A percentile compares a stretch with the other conserved stretches of the same genome.
Evolutionary conservation across 345 rosid species (phyloP).

Genomic region (Erucastrum elatum): DNA sequence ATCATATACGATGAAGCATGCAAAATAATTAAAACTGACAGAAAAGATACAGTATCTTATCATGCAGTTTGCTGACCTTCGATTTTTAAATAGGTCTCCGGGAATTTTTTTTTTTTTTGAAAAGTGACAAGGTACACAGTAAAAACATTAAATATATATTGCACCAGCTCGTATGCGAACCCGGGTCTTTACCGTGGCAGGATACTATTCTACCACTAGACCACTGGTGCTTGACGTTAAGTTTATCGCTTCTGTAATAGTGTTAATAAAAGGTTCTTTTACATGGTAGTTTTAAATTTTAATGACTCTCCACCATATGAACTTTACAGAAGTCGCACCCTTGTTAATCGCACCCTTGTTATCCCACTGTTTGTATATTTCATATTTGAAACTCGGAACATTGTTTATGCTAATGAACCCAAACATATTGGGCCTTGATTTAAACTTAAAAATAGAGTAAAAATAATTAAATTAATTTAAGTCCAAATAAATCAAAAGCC

Average conservation of each 20-base stretch:
- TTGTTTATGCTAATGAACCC: not conserved
- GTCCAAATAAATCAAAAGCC: not conserved
- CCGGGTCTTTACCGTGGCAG: conserved; percentile 77
- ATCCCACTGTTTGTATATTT: not conserved
- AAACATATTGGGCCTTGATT: not conserved
- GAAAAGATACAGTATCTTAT: not conserved
- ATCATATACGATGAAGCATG: not conserved
- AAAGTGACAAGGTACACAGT: too few relatives aligned
- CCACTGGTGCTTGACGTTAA: conserved; percentile 40
- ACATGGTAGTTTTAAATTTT: not conserved
- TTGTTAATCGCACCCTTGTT: not conserved
- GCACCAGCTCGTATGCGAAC: conserved; percentile 41
- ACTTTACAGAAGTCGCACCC: not conserved
- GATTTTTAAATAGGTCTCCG: not conserved
- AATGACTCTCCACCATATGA: not conserved
- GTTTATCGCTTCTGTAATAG: not conserved
- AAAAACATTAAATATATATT: not conserved
- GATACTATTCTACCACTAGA: conserved; percentile 62
- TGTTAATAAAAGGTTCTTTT: not conserved
- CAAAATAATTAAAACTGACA: not conserved
- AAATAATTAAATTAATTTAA: not conserved
- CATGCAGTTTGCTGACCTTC: not conserved
- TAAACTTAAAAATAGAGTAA: not conserved
- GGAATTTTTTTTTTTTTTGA: too few relatives aligned
- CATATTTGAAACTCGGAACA: not conserved